phyloP scores from a whole-genome alignment of 371 early-diverging fungal species.

The Lichtheimia ornata region DNA sequence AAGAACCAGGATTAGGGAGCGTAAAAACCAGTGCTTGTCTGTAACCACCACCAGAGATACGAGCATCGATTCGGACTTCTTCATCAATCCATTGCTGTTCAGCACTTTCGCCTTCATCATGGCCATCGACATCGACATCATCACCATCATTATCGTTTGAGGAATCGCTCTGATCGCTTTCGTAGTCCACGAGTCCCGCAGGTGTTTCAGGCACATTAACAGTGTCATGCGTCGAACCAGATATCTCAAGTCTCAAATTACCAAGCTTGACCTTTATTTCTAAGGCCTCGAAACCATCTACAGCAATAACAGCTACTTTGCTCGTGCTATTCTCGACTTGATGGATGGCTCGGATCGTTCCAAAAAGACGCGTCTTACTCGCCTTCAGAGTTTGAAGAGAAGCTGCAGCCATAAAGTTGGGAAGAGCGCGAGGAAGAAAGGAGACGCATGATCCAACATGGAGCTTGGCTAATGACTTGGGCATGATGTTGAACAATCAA shows the following conservation, averaged over 20 bases:
- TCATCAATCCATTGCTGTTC: neutral
- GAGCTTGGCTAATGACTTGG: neutral
- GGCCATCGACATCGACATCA: too few species aligned
- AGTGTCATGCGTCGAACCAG: neutral
- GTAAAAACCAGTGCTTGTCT: neutral
- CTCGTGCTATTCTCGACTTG: neutral
- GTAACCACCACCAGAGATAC: neutral
- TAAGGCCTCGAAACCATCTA: neutral
- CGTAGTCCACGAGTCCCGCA: neutral
- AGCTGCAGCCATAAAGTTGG: neutral
- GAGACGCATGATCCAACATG: neutral
- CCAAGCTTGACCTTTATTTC: neutral
- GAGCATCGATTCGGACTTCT: neutral
- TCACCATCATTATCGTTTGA: neutral
- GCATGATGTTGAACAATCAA: neutral
- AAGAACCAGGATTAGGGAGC: neutral
- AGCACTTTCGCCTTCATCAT: neutral
- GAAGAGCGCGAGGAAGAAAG: neutral
- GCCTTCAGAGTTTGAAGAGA: neutral
- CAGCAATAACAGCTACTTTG: neutral
- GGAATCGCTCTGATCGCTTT: neutral
- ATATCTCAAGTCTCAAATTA: neutral
- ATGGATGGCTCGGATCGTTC: neutral
- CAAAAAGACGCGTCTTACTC: neutral
- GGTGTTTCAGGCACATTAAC: neutral